Percentiles rank a stretch among this genome's conserved stretches.
These are phyloP conservation scores for Paramarasmius palmivorus DNA, from an alignment of 1,284 basidiomycete species.

Conservation along the genomic window DNA sequence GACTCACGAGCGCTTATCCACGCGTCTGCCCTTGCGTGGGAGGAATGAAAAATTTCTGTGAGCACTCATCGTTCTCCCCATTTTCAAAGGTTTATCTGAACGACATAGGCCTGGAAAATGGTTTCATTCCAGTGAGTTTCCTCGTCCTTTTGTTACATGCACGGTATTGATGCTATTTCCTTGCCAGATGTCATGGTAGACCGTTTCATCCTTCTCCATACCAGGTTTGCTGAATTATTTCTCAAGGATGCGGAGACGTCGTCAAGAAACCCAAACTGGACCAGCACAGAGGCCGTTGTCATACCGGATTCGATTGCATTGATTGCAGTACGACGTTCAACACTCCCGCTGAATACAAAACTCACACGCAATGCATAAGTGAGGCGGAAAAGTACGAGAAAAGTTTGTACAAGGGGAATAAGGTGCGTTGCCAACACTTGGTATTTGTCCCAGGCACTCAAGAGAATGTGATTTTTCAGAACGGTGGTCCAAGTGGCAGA, in stretches of 20 bases:
- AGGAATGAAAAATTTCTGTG: conserved; percentile 6
- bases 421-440: conserved; percentile 34
- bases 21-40: not conserved
- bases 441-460: not conserved
- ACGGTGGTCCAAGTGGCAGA: conserved; percentile 21
- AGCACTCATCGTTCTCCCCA: not conserved
- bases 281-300: conserved; percentile 60
- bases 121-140: conserved; percentile 44
- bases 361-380: conserved; percentile 81
- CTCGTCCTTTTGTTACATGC: not conserved
- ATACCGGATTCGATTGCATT: conserved; percentile 81
- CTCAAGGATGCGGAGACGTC: conserved; percentile 73
- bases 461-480: not conserved
- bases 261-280: conserved; percentile 92
- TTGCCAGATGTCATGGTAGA: conserved; percentile 44
- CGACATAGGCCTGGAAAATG: too few species aligned
- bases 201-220: conserved; percentile 2
- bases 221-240: conserved; percentile 1
- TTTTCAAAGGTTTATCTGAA: too few species aligned
- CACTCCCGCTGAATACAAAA: conserved; percentile 74
- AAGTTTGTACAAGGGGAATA: conserved; percentile 78
- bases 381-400: conserved; percentile 95
- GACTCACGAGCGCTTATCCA: too few species aligned
- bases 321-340: conserved; percentile 85
- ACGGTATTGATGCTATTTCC: not conserved